Percentiles rank a stretch among this genome's conserved stretches.
Conservation (phyloP, 306 rosid species). For the Trifolium fragiferum region DNA sequence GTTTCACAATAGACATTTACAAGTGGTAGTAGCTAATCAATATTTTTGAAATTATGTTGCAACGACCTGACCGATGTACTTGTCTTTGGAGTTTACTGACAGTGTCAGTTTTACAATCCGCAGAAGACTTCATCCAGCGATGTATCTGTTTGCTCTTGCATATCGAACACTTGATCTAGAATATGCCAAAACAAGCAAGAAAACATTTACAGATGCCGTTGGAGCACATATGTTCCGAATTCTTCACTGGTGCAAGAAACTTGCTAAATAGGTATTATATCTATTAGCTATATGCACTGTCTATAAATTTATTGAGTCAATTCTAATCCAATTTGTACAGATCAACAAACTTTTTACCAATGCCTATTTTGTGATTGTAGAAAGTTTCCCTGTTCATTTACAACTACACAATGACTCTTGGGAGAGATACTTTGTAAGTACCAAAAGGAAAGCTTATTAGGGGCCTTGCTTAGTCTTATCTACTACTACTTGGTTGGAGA, state of each 20-base stretch:
- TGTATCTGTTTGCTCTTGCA: conserved; percentile 90
- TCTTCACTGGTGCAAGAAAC: conserved; percentile 86
- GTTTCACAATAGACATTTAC: conserved; percentile 18
- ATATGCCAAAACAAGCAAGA: conserved; percentile 72
- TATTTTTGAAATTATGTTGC: conserved; percentile 25
- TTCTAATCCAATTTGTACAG: conserved; percentile 32
- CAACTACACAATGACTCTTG: conserved; percentile 39
- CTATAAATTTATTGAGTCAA: conserved; percentile 2
- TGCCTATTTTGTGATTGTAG: conserved; percentile 25
- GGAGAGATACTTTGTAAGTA: conserved; percentile 22
- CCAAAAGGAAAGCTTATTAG: conserved; percentile 36
- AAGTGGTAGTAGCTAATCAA: conserved; percentile 20
- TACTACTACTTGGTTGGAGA: conserved; percentile 26
- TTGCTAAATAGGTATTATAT: conserved; percentile 49
- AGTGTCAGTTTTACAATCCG: conserved; percentile 42
- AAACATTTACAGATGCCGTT: conserved; percentile 49
- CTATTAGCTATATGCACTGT: conserved; percentile 22
- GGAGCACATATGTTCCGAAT: conserved; percentile 59
- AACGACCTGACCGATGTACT: conserved; percentile 15
- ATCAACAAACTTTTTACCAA: conserved; percentile 19
- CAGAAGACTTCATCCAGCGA: conserved; percentile 98
- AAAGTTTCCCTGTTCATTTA: conserved; percentile 34
- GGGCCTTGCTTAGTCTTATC: conserved; percentile 33
- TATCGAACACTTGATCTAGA: conserved; percentile 93
- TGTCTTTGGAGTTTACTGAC: conserved; percentile 40